These are phyloP conservation scores for Alternaria sp. DNA, from an alignment of 2,329 filamentous ascomycete genomes.

Conservation along the genomic window DNA sequence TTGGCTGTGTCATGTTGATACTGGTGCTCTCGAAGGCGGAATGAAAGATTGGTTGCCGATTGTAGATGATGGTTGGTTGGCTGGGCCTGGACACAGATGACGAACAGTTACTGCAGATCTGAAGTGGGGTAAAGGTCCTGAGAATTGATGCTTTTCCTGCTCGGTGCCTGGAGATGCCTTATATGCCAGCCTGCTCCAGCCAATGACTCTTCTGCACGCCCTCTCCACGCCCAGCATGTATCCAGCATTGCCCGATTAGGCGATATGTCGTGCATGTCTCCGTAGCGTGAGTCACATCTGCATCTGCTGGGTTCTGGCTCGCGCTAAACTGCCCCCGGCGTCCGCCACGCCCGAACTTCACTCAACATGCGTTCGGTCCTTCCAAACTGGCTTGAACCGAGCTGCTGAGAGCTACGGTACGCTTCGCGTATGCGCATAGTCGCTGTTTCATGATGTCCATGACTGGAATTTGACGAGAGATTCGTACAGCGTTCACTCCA, in stretches of 20 bases:
- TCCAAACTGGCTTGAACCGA: not conserved
- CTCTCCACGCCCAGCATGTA: conserved; percentile 22
- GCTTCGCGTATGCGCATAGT: not conserved
- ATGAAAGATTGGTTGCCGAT: not conserved
- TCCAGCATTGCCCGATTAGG: conserved; percentile 26
- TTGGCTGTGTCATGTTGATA: conserved; percentile 45
- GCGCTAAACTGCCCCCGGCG: conserved; percentile 15
- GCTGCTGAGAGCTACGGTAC: not conserved
- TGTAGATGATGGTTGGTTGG: not conserved
- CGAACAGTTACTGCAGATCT: not conserved
- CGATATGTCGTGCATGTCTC: conserved; percentile 36
- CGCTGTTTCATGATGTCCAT: not conserved
- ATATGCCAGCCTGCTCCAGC: conserved; percentile 23
- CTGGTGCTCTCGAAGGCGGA: not conserved
- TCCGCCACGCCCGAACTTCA: conserved; percentile 3
- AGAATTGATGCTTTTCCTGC: conserved; percentile 3
- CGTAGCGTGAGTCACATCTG: conserved; percentile 40
- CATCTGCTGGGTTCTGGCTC: conserved; percentile 11
- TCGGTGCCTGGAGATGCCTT: conserved; percentile 20
- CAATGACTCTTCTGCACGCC: conserved; percentile 21
- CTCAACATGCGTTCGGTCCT: not conserved
- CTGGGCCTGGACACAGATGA: not conserved
- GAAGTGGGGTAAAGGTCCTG: conserved; percentile 10
- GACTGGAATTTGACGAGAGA: not conserved
- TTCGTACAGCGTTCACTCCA: not conserved